A percentile compares a stretch with the other conserved stretches of the same genome.
Conservation (phyloP, 306 rosid species). For the Pterocarpus macrocarpus region DNA sequence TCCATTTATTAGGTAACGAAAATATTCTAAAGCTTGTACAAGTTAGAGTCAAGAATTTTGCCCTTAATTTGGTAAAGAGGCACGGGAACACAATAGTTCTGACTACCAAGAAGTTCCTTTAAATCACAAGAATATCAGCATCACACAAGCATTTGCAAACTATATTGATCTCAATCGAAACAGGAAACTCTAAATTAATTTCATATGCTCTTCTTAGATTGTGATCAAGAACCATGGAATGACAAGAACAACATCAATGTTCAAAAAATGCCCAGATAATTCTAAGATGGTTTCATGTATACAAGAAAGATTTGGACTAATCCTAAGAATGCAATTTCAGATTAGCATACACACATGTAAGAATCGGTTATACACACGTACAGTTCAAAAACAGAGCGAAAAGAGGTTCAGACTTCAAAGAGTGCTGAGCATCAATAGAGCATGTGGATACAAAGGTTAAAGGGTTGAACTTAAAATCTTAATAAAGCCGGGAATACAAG, state of each 20-base stretch:
- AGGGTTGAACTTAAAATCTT: slow-evolving; percentile 9
- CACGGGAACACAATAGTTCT: background rate
- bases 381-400: slow-evolving; percentile 2
- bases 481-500: background rate
- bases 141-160: background rate
- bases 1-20: background rate
- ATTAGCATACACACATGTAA: slow-evolving; percentile 15
- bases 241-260: background rate
- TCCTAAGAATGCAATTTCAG: background rate
- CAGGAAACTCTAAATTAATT: background rate
- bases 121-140: background rate
- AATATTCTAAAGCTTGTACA: background rate
- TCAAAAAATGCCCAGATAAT: background rate
- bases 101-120: slow-evolving; percentile 1
- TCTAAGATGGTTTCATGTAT: background rate
- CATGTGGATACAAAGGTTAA: background rate
- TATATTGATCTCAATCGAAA: background rate
- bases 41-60: background rate
- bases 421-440: background rate
- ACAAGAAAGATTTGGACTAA: background rate
- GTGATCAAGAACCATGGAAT: slow-evolving; percentile 23
- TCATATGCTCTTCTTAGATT: background rate
- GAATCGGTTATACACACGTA: background rate
- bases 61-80: slow-evolving; percentile 3
- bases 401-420: slow-evolving; percentile 1